These are phyloP conservation scores for Cercospora brassicicola DNA, from an alignment of 2,329 filamentous ascomycete species.

Conservation along the genomic window DNA sequence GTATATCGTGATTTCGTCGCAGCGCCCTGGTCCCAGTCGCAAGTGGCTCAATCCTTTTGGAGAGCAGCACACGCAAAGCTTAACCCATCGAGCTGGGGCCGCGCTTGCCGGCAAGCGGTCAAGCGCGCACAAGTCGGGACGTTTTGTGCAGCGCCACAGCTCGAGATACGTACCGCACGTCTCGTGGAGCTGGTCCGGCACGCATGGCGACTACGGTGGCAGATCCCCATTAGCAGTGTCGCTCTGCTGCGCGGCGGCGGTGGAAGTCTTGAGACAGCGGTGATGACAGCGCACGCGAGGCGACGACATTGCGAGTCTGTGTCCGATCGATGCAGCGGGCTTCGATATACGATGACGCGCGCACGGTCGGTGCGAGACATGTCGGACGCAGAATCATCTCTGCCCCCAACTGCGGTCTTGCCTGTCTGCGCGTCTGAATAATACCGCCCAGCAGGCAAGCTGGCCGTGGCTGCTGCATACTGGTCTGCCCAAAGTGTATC, in stretches of 20 bases:
- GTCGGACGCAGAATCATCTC: slow-evolving; percentile 14
- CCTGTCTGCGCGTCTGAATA: neutral
- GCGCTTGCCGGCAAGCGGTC: slow-evolving; percentile 21
- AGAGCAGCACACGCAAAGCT: slow-evolving; percentile 5
- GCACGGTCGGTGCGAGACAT: slow-evolving; percentile 14
- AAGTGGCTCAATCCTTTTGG: neutral
- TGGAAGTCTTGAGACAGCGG: neutral
- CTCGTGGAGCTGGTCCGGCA: slow-evolving; percentile 7
- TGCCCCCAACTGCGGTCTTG: neutral
- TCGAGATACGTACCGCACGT: slow-evolving; percentile 12
- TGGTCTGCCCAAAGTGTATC: neutral
- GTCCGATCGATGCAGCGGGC: neutral
- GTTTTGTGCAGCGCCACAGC: slow-evolving; percentile 17
- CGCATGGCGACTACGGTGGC: slow-evolving; percentile 6
- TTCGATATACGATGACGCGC: neutral
- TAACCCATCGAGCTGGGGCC: slow-evolving; percentile 8
- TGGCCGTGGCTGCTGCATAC: neutral
- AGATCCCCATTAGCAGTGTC: neutral
- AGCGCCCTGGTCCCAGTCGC: neutral
- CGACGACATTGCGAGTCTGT: neutral
- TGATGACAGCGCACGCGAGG: neutral
- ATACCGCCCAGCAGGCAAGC: neutral
- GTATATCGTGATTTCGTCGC: slow-evolving; percentile 4
- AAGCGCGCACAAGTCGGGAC: neutral
- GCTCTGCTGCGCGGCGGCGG: neutral